Percentiles rank a stretch among this genome's conserved stretches.
Evolutionary conservation across 768 basidiomycete species (phyloP).

Genomic region (Mycena crocata): DNA sequence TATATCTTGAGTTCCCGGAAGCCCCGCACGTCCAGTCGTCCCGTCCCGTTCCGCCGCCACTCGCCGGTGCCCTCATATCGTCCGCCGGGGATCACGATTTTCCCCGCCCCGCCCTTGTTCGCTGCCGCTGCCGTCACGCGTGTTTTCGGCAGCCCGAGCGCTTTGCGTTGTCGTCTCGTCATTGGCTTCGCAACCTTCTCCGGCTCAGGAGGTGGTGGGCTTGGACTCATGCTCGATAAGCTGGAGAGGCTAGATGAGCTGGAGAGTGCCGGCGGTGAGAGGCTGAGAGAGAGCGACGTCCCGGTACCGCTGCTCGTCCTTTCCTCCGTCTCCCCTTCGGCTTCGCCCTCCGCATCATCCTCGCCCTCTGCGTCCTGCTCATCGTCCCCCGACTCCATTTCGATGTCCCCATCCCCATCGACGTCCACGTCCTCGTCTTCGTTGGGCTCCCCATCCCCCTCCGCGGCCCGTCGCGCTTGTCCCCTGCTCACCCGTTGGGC

Average conservation of each 20-base stretch:
- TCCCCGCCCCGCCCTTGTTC: constrained; percentile 61
- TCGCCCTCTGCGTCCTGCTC: constrained; percentile 37
- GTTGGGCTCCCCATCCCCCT: constrained; percentile 1
- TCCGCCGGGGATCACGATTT: constrained; percentile 77
- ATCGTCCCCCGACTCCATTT: constrained; percentile 34
- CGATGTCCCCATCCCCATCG: constrained; percentile 29
- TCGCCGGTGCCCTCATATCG: constrained; percentile 46
- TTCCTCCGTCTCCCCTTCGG: constrained; percentile 22
- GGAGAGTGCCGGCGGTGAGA: constrained; percentile 38
- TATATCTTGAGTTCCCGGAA: constrained; percentile 35
- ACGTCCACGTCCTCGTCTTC: constrained; percentile 34
- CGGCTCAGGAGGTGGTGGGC: constrained; percentile 36
- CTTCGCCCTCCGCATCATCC: constrained; percentile 33
- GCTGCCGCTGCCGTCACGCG: constrained; percentile 50
- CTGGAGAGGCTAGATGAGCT: constrained; percentile 34
- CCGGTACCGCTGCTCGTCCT: constrained; percentile 39
- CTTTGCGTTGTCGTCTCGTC: constrained; percentile 77
- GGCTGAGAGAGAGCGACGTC: constrained; percentile 52
- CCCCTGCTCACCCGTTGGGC: not conserved
- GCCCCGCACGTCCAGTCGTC: constrained; percentile 34
- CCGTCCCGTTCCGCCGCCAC: constrained; percentile 31
- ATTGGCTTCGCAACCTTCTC: constrained; percentile 53
- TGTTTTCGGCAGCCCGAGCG: constrained; percentile 73
- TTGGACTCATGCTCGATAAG: constrained; percentile 33
- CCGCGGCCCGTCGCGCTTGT: not conserved